phyloP scores from a whole-genome alignment of 2,329 filamentous ascomycete genomes.

The Aspergillus viridinutans region DNA sequence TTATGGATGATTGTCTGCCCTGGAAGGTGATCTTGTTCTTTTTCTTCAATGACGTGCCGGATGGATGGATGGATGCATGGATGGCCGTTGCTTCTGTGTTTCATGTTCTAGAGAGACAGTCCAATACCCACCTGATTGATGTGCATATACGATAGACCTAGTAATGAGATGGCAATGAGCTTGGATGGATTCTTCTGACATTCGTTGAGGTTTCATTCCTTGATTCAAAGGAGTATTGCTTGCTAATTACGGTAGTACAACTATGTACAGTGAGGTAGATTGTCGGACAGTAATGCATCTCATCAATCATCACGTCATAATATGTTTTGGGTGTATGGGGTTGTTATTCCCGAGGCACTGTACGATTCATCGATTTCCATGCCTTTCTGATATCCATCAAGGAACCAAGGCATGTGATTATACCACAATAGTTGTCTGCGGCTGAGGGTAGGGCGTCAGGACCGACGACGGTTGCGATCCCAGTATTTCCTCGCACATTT shows the following conservation, averaged over 20 bases:
- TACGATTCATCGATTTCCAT: too few relatives aligned
- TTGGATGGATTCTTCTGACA: neutral
- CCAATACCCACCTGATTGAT: constrained; percentile 11
- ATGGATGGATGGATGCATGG: neutral
- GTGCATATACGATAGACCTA: constrained; percentile 1
- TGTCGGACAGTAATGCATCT: neutral
- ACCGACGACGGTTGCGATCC: constrained; percentile 3
- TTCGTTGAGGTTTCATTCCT: too few relatives aligned
- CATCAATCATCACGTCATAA: neutral
- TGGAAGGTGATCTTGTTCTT: neutral
- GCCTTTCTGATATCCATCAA: neutral
- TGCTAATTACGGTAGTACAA: neutral
- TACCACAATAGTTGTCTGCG: constrained; percentile 9
- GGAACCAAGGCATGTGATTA: constrained; percentile 3
- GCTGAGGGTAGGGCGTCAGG: constrained; percentile 4
- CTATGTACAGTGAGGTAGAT: neutral
- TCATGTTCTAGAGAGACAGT: constrained; percentile 7
- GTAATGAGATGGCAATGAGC: neutral
- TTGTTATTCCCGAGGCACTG: neutral
- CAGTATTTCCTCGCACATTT: constrained; percentile 24
- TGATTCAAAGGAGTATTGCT: too few relatives aligned
- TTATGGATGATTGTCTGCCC: neutral
- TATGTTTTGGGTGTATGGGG: neutral
- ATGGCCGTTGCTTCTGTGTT: neutral
- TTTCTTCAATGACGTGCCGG: neutral